A percentile compares a stretch with the other conserved stretches of the same genome.
Evolutionary conservation across 2,329 filamentous ascomycete species (phyloP).

Genomic region (Lasiodiplodia hormozganensis): DNA sequence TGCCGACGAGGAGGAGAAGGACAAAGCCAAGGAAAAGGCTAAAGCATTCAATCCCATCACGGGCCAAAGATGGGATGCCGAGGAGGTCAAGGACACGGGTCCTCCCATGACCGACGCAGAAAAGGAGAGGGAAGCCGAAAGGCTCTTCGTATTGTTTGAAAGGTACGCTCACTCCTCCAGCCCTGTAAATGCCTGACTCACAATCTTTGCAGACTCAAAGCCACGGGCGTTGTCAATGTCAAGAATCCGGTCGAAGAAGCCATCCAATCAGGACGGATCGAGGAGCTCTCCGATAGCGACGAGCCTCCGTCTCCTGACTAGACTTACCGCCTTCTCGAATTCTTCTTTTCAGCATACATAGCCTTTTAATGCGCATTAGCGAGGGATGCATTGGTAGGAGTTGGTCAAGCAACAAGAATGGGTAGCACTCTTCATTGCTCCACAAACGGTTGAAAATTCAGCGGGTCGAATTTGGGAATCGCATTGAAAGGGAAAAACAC

Average conservation of each 20-base stretch:
- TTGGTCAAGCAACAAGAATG: conserved; percentile 23
- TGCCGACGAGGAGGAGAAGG: conserved; percentile 6
- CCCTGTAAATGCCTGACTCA: conserved; percentile 26
- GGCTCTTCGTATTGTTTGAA: conserved; percentile 89
- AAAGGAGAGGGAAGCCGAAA: conserved; percentile 89
- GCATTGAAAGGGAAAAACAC: conserved; percentile 6
- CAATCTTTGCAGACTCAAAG: conserved; percentile 61
- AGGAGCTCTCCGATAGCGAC: conserved; percentile 60
- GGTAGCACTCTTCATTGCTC: not conserved
- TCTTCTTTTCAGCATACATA: conserved; percentile 24
- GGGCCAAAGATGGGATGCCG: conserved; percentile 77
- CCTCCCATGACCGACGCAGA: conserved; percentile 88
- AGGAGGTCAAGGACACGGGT: conserved; percentile 61
- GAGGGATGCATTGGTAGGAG: conserved; percentile 28
- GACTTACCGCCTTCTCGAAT: not conserved
- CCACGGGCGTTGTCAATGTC: conserved; percentile 77
- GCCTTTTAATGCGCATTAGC: conserved; percentile 29
- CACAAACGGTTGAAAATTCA: conserved; percentile 9
- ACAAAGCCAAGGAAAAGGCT: conserved; percentile 32
- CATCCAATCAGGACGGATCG: conserved; percentile 71
- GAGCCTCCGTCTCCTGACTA: conserved; percentile 25
- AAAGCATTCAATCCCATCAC: conserved; percentile 80
- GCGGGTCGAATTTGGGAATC: conserved; percentile 4
- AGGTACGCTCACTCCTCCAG: conserved; percentile 56
- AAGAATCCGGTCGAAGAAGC: conserved; percentile 80